Conservation (phyloP, 148 eudicot species). For the Cornus florida region DNA sequence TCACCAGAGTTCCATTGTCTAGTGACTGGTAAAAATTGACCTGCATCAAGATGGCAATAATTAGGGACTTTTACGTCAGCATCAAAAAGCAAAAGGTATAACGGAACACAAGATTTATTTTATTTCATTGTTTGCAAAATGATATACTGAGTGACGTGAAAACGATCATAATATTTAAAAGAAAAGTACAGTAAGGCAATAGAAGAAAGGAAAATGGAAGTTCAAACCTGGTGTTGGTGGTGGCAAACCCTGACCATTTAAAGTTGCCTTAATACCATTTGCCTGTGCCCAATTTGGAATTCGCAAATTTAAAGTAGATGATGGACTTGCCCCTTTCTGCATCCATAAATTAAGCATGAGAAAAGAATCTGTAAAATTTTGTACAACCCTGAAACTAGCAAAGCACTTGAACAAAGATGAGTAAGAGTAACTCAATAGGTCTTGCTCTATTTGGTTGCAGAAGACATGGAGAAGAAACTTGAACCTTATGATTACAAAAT, state of each 20-base stretch:
- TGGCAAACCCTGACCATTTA: constrained; percentile 45
- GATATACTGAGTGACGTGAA: neutral
- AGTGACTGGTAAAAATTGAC: constrained; percentile 59
- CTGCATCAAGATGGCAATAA: constrained; percentile 31
- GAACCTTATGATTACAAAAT: neutral
- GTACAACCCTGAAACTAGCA: neutral
- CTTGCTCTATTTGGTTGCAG: neutral
- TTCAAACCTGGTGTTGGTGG: constrained; percentile 62
- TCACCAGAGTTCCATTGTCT: constrained; percentile 66
- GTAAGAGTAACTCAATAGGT: neutral
- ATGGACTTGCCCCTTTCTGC: constrained; percentile 22
- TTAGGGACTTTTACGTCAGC: too few species aligned
- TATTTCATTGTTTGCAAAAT: neutral
- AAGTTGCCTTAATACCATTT: constrained; percentile 43
- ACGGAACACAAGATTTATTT: neutral
- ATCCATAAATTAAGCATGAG: neutral
- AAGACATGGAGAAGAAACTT: neutral
- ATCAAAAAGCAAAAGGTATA: neutral
- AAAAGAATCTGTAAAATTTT: neutral
- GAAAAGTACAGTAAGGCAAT: neutral
- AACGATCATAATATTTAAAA: neutral
- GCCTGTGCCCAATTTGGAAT: constrained; percentile 72
- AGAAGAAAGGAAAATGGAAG: neutral
- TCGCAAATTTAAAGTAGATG: constrained; percentile 62
- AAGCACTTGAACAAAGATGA: neutral